Evolutionary conservation across 164 flowering plant genomes (phyloP), one percentile per base, ranked within the genome.

Genomic region (Saururus chinensis): DNA sequence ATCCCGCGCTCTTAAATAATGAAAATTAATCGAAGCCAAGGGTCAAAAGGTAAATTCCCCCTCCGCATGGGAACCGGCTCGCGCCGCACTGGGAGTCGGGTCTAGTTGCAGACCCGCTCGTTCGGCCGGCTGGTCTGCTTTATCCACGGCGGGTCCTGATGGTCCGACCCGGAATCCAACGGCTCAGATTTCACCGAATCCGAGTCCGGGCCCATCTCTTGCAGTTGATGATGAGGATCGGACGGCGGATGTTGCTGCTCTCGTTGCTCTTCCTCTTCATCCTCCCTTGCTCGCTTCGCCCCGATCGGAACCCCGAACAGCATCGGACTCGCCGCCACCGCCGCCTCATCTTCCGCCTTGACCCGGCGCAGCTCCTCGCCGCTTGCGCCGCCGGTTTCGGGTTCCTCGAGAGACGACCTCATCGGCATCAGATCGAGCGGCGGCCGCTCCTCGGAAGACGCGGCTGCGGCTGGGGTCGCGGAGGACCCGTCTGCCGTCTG

Each of bases 121-220:
- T 30, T 6, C 37, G 37, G 37, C 37, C 37, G 37, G 6, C 37
- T 30, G 6, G 37, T 30, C 37, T 30, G 37, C 37, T 6, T 30
- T 2, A 30, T 30, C 92, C 92, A 86, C 45, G 74, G 67, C 56
- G 71, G 41, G 19, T 70, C 71, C 7, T 60, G 61, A 49, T 70
- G 67, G 40, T 63, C 77, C 4, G 65, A 56, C 7, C 37, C 63
- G 21, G 66, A 49, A 72, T 84, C 85, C 49, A 61, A 69, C 74
- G 84, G 81, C 71, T 87, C 88, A 0, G 83, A 71, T 82, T 84
- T 84, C 19, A 80, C 65, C 19, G 35, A 54, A 19, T 35, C 24
- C 59, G 22, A 14, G 1, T 42, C 49, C 49, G 49, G 12, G 49
- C 49, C 12, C 12, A 14, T 1, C 12, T 42, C 49, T 10, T 4